Base-by-base conservation (phyloP, 805 yeast genomes). In the Hanseniaspora occidentalis region DNA sequence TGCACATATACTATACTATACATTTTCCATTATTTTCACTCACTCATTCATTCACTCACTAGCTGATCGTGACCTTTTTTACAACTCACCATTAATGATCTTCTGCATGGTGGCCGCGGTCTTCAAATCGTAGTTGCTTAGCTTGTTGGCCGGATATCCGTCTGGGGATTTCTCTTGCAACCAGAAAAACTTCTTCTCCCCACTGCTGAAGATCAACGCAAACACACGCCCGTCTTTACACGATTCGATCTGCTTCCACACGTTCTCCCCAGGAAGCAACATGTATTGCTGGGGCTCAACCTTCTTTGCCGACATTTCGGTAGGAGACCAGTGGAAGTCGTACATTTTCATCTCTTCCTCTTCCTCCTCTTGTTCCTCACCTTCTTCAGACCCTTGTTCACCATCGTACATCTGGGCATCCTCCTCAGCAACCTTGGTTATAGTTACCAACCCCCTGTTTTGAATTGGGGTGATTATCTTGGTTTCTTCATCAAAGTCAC, bases 211-310 rank as follows among this genome's bases (percentile, higher is more conserved):
- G 39, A 77, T 70, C 57, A 80, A 64, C 24, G 78, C 77, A 49
- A 77, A 79, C 17, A 84, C 84, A 44, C 95, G 67, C 20, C 95
- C 95, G 2, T 82, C 74, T 35, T 62, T 68, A 57, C 92, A 79
- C 11, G 85, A 74, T 39, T 67, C 62, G 34, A 83, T 76, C 36
- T 71, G 80, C 42, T 73, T 70, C 75, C 86, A 82, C 36, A 77
- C 71, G 37, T 84, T 88, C 50, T 84, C 95, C 6, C 94, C 94
- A 0, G 94, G 92, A 47, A 84, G 77, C 36, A 85, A 70, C 51
- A 83, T 69, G 46, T 83, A 66, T 38, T 64, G 69, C 19, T 56
- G 50, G n/a, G 57, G 47, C 13, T 45, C 50, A 14, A 47, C 36
- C 23, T 46, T 45, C n/a, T 52, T 50, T 33, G 45, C 47, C n/a